Evolutionary conservation across 2,329 filamentous ascomycete species (phyloP).

Genomic region (Colletotrichum gloeosporioides): DNA sequence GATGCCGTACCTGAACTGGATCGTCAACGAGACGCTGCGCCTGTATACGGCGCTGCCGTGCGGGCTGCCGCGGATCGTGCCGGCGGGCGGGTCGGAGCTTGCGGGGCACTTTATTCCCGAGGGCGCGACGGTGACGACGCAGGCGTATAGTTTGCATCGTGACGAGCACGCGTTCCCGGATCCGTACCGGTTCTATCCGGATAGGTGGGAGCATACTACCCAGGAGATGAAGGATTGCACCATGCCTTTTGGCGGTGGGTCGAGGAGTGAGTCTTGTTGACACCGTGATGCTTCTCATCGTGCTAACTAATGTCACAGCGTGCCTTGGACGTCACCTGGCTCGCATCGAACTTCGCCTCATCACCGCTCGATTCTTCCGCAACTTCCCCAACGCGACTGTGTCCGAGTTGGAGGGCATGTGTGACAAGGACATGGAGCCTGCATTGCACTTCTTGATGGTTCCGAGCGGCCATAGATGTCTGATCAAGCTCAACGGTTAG

Average conservation of each 20-base stretch:
- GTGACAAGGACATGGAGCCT: constrained; percentile 39
- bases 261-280: background rate
- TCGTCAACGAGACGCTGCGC: constrained; percentile 51
- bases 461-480: constrained; percentile 36
- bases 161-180: constrained; percentile 44
- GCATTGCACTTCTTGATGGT: constrained; percentile 36
- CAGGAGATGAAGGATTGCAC: constrained; percentile 52
- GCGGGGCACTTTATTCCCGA: constrained; percentile 43
- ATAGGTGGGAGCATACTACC: background rate
- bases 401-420: constrained; percentile 35
- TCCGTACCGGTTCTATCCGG: constrained; percentile 32
- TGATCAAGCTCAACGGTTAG: constrained; percentile 22
- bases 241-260: constrained; percentile 58
- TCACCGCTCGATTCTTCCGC: constrained; percentile 56
- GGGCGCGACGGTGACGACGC: constrained; percentile 44
- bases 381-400: constrained; percentile 43
- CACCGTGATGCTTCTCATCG: rapidly evolving
- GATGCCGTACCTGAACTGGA: constrained; percentile 45
- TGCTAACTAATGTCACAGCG: constrained; percentile 9
- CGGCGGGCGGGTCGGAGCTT: constrained; percentile 42
- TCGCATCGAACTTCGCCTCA: constrained; percentile 60
- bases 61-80: constrained; percentile 44
- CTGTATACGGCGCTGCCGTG: constrained; percentile 45
- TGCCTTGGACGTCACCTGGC: constrained; percentile 66
- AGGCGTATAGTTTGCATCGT: constrained; percentile 53